Evolutionary conservation across 73 alveolate genomes (phyloP), one percentile per base, ranked within the genome.

Genomic region (Urostyla sp.): DNA sequence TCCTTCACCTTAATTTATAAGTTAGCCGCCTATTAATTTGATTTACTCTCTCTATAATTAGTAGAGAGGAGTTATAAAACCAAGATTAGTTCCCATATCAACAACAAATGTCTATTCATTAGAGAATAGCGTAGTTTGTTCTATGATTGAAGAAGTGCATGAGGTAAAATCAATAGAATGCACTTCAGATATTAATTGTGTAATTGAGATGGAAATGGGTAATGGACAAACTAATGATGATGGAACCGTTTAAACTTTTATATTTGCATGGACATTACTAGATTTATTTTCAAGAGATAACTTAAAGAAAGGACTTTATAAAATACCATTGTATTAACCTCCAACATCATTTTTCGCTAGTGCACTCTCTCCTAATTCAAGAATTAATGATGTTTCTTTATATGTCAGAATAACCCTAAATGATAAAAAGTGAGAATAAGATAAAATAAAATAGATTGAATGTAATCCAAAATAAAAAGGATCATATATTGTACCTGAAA

Each of bases 81-180:
- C 79, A 24, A 63, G 44, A 43, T 40, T 63, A 43, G 79, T 63
- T 11, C 44, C 79, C n/a, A 40, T 63, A 11, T 37, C 61, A 2
- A 63, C 61, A 16, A 63, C 61, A 40, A 63, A 63, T 63, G 15
- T 63, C 1, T 63, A 63, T 43, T 40, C 37, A 63, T 23, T 63
- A 27, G 79, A 60, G 1, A 60, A 63, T 38, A 8, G 24, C n/a
- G n/a, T n/a, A 16, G 79, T 63, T 2, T 28, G 50, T 24, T 57
- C 79, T 13, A 63, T 63, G 79, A 63, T 63, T n/a, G 79, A 63
- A 23, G 79, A 63, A 40, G 21, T 45, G 18, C 79, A 63, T 38
- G 50, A 57, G 4, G 61, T 43, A 20, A 18, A 30, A 18, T 43
- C 37, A 63, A 63, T 63, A 2, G 79, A 63, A 46, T 57, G 79